These are phyloP conservation scores for Penicillium bovifimosum DNA, from an alignment of 495 filamentous ascomycete species.

Conservation along the genomic window DNA sequence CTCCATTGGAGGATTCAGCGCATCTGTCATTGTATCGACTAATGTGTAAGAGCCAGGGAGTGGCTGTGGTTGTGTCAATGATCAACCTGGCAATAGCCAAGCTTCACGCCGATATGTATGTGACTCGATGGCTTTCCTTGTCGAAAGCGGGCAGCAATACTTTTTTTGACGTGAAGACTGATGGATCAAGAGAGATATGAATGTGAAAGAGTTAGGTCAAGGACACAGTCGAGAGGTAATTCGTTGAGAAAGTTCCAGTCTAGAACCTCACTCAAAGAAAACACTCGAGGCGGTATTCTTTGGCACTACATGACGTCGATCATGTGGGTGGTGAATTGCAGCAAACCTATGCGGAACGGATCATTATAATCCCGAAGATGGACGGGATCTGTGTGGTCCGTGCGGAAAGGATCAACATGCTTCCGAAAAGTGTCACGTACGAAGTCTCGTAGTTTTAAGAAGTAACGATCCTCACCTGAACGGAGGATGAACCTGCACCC, in stretches of 20 bases:
- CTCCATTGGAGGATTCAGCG: conserved; percentile 25
- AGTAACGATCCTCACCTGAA: too few relatives aligned
- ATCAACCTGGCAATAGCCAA: conserved; percentile 1
- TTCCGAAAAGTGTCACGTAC: too few relatives aligned
- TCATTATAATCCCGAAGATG: too few relatives aligned
- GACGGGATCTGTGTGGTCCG: too few relatives aligned
- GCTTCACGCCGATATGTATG: conserved; percentile 1
- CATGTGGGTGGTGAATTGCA: not conserved
- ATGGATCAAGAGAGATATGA: too few relatives aligned
- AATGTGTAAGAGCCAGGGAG: not conserved
- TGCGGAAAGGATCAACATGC: too few relatives aligned
- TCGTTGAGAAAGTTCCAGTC: not conserved
- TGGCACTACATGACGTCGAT: not conserved
- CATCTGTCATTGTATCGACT: conserved; percentile 19
- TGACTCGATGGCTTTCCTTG: not conserved
- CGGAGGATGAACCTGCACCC: too few relatives aligned
- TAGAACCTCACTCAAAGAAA: not conserved
- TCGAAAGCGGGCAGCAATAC: not conserved
- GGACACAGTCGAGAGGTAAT: not conserved
- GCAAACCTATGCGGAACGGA: not conserved
- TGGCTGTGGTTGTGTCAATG: not conserved
- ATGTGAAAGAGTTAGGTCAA: not conserved
- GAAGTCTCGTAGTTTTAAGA: too few relatives aligned
- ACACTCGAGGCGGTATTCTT: not conserved
- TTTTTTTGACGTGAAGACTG: not conserved